Percentiles rank a stretch among this genome's conserved stretches.
Evolutionary conservation across 2,329 filamentous ascomycete species (phyloP).

Genomic region (Apiospora sp.): DNA sequence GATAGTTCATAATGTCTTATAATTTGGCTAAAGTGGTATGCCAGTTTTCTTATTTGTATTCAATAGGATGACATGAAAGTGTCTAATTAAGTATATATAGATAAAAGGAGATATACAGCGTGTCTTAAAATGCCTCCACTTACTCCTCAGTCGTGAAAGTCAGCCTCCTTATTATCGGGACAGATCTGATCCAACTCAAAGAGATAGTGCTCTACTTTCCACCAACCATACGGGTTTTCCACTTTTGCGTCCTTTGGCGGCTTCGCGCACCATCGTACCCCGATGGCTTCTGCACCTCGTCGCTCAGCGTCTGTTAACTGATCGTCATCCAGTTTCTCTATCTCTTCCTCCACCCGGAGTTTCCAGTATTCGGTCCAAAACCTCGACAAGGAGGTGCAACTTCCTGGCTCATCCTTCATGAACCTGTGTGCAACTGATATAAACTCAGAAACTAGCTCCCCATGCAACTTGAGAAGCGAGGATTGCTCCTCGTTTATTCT

Average conservation of each 20-base stretch:
- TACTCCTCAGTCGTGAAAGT: too few species aligned
- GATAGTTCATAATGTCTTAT: too few species aligned
- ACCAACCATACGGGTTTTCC: not conserved
- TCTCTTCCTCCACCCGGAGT: slow-evolving; percentile 7
- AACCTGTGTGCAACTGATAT: not conserved
- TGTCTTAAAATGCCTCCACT: too few species aligned
- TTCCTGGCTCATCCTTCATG: not conserved
- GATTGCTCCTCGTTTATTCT: slow-evolving; percentile 17
- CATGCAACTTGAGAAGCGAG: slow-evolving; percentile 19
- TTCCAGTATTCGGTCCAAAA: slow-evolving; percentile 20
- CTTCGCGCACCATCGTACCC: not conserved
- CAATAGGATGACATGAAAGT: too few species aligned
- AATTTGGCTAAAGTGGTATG: too few species aligned
- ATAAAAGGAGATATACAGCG: too few species aligned
- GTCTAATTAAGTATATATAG: too few species aligned
- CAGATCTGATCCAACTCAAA: slow-evolving; percentile 16
- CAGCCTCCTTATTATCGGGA: not conserved
- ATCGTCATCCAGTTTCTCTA: not conserved
- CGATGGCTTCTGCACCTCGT: not conserved
- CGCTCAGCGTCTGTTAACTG: slow-evolving; percentile 18
- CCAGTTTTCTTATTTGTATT: too few species aligned
- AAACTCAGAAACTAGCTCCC: slow-evolving; percentile 21
- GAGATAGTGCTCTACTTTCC: not conserved
- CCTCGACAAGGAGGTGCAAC: not conserved
- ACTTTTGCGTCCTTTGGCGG: not conserved